Base-by-base conservation (phyloP, 2,329 filamentous ascomycete species). In the Diplocarpon mali region DNA sequence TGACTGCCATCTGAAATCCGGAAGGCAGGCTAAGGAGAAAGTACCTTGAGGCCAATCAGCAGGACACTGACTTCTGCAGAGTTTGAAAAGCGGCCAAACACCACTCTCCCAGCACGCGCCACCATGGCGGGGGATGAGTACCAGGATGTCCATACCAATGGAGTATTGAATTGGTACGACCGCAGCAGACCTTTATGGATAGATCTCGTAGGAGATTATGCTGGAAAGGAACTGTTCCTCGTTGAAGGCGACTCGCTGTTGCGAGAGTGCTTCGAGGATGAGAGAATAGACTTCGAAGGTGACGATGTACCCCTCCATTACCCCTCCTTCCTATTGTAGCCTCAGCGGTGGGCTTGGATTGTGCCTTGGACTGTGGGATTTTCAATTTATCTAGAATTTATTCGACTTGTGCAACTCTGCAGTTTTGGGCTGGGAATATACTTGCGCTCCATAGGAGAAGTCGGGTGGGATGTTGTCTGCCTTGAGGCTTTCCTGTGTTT, bases 201-300 rank as follows among this genome's bases (percentile, higher is more conserved):
- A 24, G 80, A 85, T 53, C 71, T 88, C 2, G 75, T 87, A 3
- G 81, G 83, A 34, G 84, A 88, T 58, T 88, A 84, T 62, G 81
- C 80, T 3, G 83, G 84, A 16, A 76, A 76, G 48, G 83, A 86
- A 57, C 68, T 81, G 10, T 88, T 87, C 58, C 66, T 82, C 16
- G 72, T 88, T 27, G 80, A 88, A 51, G 83, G 83, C 27, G 82
- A 89, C 55, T 81, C 81, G 0, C 62, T 88, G n/a, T 65, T 88
- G 10, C 65, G 76, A 6, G 65, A 83, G 46, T 80, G 74, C 54
- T 73, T 87, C 38, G 64, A 67, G n/a, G 70, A 81, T 51, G 65
- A 71, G 10, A 68, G 72, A 16, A 72, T 88, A 34, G 78, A 87
- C 56, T 83, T 84, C 52, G 55, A 71, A 43, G 60, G 70, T 73